These are phyloP conservation scores for Plasmodium berghei DNA, from an alignment of 169 alveolate genomes.

Conservation along the genomic window DNA sequence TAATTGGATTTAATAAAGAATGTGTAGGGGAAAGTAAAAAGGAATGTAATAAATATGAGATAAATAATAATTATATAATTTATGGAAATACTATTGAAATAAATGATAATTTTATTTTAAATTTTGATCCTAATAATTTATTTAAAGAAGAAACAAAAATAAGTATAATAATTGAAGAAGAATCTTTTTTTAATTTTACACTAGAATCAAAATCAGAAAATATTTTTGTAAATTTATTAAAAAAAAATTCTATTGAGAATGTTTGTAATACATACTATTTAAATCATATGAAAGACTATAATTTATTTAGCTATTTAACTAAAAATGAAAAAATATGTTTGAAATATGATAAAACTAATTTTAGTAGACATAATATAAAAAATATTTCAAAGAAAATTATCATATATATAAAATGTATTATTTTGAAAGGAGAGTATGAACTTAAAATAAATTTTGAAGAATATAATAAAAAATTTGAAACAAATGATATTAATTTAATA, in stretches of 20 bases:
- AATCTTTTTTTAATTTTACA: slow-evolving; percentile 31
- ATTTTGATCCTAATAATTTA: slow-evolving; percentile 33
- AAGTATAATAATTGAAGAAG: slow-evolving; percentile 13
- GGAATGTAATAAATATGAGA: not conserved
- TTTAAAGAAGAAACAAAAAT: slow-evolving; percentile 17
- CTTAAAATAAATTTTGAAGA: slow-evolving; percentile 10
- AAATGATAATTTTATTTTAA: slow-evolving; percentile 48
- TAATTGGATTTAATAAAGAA: not conserved
- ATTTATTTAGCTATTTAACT: slow-evolving; percentile 12
- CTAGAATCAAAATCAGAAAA: slow-evolving; percentile 5
- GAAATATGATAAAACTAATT: not conserved
- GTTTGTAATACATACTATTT: slow-evolving; percentile 54
- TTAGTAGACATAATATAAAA: slow-evolving; percentile 7
- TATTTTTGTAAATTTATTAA: slow-evolving; percentile 19
- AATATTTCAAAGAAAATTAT: slow-evolving; percentile 14
- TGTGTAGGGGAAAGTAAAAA: not conserved
- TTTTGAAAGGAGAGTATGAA: slow-evolving; percentile 35
- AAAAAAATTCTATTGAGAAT: not conserved
- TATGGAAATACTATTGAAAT: slow-evolving; percentile 40
- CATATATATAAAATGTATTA: slow-evolving; percentile 28
- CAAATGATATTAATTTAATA: slow-evolving; percentile 16
- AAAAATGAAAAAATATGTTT: slow-evolving; percentile 4
- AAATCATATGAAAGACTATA: slow-evolving; percentile 34
- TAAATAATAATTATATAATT: slow-evolving; percentile 10
- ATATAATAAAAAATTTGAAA: slow-evolving; percentile 6